A percentile compares a stretch with the other conserved stretches of the same genome.
Evolutionary conservation across 1,284 basidiomycete genomes (phyloP).

Genomic region (Cystobasidium sp.): DNA sequence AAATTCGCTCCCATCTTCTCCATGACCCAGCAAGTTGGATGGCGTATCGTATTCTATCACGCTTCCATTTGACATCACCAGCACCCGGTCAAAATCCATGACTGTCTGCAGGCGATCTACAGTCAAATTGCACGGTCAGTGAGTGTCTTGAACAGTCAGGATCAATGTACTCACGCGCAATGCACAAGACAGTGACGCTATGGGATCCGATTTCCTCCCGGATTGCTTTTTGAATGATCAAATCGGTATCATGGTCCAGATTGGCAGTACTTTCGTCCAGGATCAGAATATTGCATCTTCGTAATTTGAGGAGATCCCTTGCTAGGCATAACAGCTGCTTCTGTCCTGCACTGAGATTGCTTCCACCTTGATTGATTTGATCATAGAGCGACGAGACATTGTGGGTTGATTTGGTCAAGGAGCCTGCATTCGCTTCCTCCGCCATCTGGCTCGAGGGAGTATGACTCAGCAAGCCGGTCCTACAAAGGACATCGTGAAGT

Average conservation of each 20-base stretch:
- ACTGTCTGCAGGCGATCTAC: constrained; percentile 60
- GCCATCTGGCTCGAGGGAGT: too few relatives aligned
- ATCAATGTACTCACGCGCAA: constrained; percentile 53
- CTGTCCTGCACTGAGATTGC: constrained; percentile 61
- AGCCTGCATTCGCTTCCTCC: neutral
- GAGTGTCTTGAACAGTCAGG: too few relatives aligned
- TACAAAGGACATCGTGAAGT: constrained; percentile 62
- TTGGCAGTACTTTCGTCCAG: constrained; percentile 59
- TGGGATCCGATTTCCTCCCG: constrained; percentile 56
- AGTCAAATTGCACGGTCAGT: too few relatives aligned
- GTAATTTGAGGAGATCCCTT: constrained; percentile 62
- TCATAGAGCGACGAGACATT: constrained; percentile 61
- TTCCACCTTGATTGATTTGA: constrained; percentile 60
- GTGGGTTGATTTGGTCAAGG: constrained; percentile 41
- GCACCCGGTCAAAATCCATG: constrained; percentile 75
- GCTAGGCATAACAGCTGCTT: constrained; percentile 64
- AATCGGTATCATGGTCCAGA: constrained; percentile 59
- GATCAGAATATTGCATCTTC: constrained; percentile 61
- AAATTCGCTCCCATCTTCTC: constrained; percentile 71
- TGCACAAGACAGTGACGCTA: constrained; percentile 57
- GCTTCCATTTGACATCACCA: constrained; percentile 78
- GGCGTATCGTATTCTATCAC: constrained; percentile 84
- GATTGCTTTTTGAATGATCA: constrained; percentile 60
- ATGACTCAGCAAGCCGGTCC: neutral
- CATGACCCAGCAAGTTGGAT: constrained; percentile 69